Evolutionary conservation across 306 rosid species (phyloP), one percentile per base, ranked within the genome.

Genomic region (Styphnolobium japonicum): DNA sequence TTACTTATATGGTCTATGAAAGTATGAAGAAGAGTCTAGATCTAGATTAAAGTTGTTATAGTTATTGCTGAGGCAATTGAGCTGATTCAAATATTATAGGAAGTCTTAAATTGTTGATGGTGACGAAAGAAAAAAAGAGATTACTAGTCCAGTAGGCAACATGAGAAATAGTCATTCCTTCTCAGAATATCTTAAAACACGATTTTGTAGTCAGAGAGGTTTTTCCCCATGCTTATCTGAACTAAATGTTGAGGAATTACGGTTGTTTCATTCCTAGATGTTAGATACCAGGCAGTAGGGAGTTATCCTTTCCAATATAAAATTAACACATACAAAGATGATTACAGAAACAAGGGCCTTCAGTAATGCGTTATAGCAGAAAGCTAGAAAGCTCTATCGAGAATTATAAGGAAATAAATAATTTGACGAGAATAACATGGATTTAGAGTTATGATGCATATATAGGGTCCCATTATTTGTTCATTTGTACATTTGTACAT

Each of bases 121-220:
- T 61, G 85, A 70, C 10, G 73, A 83, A 45, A 60, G 82, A 49
- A 76, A 68, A 65, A 21, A 58, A 19, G 48, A 71, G 51, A 48
- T 80, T 48, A 51, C 6, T 45, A 27, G 71, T 78, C 73, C 56
- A 39, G 56, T 73, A 82, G 87, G 84, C 66, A 66, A 61, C 83
- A 72, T 34, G 51, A 73, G 71, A 80, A 85, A 83, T 64, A 81
- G 55, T 71, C n/a, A 31, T 76, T 67, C 56, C 69, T 75, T 83
- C 46, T 27, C 49, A 64, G 70, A 58, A 40, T 58, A 65, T 21
- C 71, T 77, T 85, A 73, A 75, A 72, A 34, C 84, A 60, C 64
- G 74, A 82, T 82, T 89, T 87, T 89, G 78, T 81, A 81, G 81
- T 66, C 72, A 49, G 76, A 76, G 67, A 66, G 70, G 70, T 68